Evolutionary conservation across 768 basidiomycete genomes (phyloP), one percentile per base, ranked within the genome.

Genomic region (Lentinula sp.): DNA sequence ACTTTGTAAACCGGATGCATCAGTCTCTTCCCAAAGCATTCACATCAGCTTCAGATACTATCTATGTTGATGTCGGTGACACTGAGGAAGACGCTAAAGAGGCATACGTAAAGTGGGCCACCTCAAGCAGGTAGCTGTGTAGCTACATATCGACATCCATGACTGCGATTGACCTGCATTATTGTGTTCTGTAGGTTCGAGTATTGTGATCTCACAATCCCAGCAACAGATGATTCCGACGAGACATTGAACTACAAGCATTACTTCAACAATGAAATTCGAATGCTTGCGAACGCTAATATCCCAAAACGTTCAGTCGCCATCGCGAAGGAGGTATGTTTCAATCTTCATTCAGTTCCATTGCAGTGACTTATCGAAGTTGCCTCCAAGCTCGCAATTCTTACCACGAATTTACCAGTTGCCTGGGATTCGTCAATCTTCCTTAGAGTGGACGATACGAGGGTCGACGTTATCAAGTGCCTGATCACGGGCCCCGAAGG

Each of bases 351-450:
- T 16, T 51, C 16, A 10, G 7, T n/a, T 48, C 6, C 18, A 18
- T 48, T 5, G 13, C 5, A 13, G 28, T 45, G n/a, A 8, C 35
- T 51, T 28, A 53, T 55, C 65, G 39, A 28, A 28, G 28, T 28
- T 63, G 35, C 59, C 57, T 39, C 62, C n/a, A 64, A 94, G 93
- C 86, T 97, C 62, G 94, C 95, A 1, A 92, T 95, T 42, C 80
- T 98, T 57, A 94, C 94, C 2, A 95, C 93, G 10, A 95, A 94
- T 69, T 77, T 98, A 28, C 95, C 95, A n/a, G 88, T 93, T 13
- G 88, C 92, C 5, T 97, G 93, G 91, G 86, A 93, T 67, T 96
- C 95, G 4, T 95, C 93, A 1, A 88, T 98, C 64, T 97, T 96
- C 75, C 74, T 98, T 11, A 59, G 91, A 56, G 94, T 96, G 4